Conservation (phyloP, 2,329 filamentous ascomycete species). For the Diaporthe citrichinensis region DNA sequence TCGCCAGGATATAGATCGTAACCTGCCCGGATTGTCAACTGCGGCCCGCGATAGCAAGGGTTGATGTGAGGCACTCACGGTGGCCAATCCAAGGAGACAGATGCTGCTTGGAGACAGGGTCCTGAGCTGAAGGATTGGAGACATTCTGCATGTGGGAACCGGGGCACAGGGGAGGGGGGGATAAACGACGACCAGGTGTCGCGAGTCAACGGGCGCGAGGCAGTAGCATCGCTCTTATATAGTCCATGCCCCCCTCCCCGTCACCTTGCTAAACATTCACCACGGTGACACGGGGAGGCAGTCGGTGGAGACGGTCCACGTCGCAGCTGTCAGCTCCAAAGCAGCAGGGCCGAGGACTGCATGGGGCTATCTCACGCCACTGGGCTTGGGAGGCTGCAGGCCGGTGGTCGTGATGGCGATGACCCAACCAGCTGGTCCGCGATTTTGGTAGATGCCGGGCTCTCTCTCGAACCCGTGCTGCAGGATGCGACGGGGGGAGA, state of each 20-base stretch:
- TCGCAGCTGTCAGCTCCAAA: neutral
- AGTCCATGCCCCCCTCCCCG: neutral
- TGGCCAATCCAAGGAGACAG: constrained; percentile 33
- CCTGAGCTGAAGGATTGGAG: constrained; percentile 10
- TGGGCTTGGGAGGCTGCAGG: constrained; percentile 10
- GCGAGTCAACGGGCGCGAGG: constrained; percentile 5
- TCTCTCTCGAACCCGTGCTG: neutral
- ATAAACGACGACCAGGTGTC: neutral
- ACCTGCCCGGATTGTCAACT: constrained; percentile 12
- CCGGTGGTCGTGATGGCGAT: neutral
- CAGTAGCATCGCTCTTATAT: neutral
- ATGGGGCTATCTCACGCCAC: constrained; percentile 18
- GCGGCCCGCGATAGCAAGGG: neutral
- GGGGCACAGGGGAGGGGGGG: neutral
- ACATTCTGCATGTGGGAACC: neutral
- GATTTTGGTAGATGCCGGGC: neutral
- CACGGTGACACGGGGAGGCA: constrained; percentile 5
- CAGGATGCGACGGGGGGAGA: neutral
- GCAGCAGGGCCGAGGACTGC: constrained; percentile 20
- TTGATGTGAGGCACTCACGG: constrained; percentile 9
- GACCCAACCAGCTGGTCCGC: constrained; percentile 10
- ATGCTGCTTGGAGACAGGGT: constrained; percentile 20
- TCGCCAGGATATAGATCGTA: constrained; percentile 10
- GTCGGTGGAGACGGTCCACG: neutral
- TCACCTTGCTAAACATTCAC: neutral